Base-by-base conservation (phyloP, 192 early-diverging fungal genomes). In the Umbelopsis sp. region DNA sequence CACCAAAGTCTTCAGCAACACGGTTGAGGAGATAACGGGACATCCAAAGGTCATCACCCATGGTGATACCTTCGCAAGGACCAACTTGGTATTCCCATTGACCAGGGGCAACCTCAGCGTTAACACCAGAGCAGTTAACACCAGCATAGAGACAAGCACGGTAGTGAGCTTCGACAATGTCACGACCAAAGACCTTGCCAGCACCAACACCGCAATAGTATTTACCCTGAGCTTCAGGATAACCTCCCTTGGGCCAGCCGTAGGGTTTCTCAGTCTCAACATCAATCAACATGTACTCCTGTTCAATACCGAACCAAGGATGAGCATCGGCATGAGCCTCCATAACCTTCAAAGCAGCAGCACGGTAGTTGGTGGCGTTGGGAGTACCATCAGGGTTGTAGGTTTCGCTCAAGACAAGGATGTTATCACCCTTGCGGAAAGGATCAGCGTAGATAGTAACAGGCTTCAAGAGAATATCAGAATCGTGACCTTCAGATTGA, bases 261-360 rank as follows among this genome's bases (percentile, higher is more conserved):
- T 83, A 78, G 24, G 81, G 81, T 32, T 82, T 79, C 0, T 50
- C 38, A 34, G 74, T 79, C 17, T 86, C 85, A 10, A 52, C 43
- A 67, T 86, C 85, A 65, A 86, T 77, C 20, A 86, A 66, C 45
- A 81, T 86, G 44, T 86, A 86, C 62, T 86, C 84, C 76, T 86
- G 85, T 56, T 86, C 85, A 73, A 86, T 84, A 66, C 85, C 85
- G 66, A 86, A 86, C 85, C 85, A 86, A 32, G 85, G 77, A 38
- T 80, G 53, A 38, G 49, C 29, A 52, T 80, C 80, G 24, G 77
- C 77, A 68, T 79, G 70, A 47, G 69, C 54, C 22, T 65, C 65
- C 82, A 86, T 85, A 4, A 77, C 51, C 51, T 86, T 83, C 14
- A 53, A 36, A 38, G 74, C 74, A 16, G 52, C 20, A 45, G 72